Evolutionary conservation across 352 stramenopile species (phyloP), one percentile per base, ranked within the genome.

Genomic region (Phytophthora pisi): DNA sequence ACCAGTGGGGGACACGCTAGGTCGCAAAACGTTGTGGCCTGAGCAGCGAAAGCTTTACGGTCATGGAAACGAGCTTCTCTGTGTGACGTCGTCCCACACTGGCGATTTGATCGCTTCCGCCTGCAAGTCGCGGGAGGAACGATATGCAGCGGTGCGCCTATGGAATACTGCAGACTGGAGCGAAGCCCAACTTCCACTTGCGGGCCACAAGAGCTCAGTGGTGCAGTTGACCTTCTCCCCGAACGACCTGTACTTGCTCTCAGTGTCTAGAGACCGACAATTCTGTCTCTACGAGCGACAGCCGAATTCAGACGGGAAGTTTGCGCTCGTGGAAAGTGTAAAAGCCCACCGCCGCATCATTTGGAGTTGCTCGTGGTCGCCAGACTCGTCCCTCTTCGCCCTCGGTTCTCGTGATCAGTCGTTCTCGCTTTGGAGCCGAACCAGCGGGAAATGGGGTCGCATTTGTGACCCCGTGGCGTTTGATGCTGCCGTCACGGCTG

Each of bases 261-360:
- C 84, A 0, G 86, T 93, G 9, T 95, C 86, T 0, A 86, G 84
- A 38, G 86, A 95, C 23, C 81, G 83, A 2, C 83, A 92, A 16
- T 79, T 93, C 11, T 93, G 84, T 57, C 54, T 95, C 0, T 93
- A 89, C 47, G 56, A 77, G n/a, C 71, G 59, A 16, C 46, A 66
- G 8, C 11, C 42, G 10, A 54, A n/a, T 16, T 52, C 58, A 11
- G 70, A 72, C 16, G 59, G 51, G 0, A 66, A 69, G 15, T 95
- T 80, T 56, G 49, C 47, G 9, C 72, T 92, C 8, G 46, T 71
- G 6, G 58, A 82, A n/a, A 74, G 69, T 7, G 63, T 86, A 36
- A 93, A 90, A 68, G 81, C 82, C 11, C 86, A 95, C 64, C 83
- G 89, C 51, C 79, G 86, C 5, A 95, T 92, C 38, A 89, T 95